Base-by-base conservation (phyloP, 495 filamentous ascomycete species). In the Neurospora sp. region DNA sequence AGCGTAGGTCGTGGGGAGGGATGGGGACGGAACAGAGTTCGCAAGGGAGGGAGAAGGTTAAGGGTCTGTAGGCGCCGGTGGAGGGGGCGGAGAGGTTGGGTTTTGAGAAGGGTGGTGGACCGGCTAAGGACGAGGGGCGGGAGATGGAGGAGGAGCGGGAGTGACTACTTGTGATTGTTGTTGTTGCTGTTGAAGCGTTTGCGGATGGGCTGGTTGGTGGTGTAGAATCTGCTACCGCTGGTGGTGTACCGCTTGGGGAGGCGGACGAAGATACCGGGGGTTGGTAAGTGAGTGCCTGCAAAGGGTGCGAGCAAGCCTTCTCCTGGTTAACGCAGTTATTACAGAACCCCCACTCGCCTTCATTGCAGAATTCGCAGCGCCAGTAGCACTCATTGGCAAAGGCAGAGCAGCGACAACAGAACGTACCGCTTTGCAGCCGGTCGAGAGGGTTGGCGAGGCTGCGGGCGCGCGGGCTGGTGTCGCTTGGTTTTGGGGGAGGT, bases 301-400 rank as follows among this genome's bases (percentile, higher is more conserved):
- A 82, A 0, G 89, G 83, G 77, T 97, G 94, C 0, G 89, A 92
- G 82, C 94, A 97, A 75, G 88, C 89, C 59, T 84, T 84, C 14
- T 90, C 92, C 79, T 89, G 88, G 65, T 92, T 93, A 38, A 97
- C 92, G 77, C 94, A 97, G 72, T 81, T 78, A 73, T 91, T 91
- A 82, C 94, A 97, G 76, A 92, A 97, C 1, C 94, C 94, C 94
- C 94, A 97, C 76, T 94, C 93, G 37, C 92, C 94, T 71, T 94
- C 90, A 76, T 97, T 96, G 81, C 94, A 97, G 44, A 84, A 75
- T 71, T 88, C 88, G 80, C 94, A 97, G 72, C 91, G 88, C 94
- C 93, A 97, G 78, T 90, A 94, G 78, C 91, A 93, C 31, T 90
- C 86, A 73, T 96, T 93, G 0, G 92, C 84, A 80, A 87, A 89